Evolutionary conservation across 139 green algal species (phyloP), one percentile per base, ranked within the genome.

Genomic region (Monoraphidium neglectum): DNA sequence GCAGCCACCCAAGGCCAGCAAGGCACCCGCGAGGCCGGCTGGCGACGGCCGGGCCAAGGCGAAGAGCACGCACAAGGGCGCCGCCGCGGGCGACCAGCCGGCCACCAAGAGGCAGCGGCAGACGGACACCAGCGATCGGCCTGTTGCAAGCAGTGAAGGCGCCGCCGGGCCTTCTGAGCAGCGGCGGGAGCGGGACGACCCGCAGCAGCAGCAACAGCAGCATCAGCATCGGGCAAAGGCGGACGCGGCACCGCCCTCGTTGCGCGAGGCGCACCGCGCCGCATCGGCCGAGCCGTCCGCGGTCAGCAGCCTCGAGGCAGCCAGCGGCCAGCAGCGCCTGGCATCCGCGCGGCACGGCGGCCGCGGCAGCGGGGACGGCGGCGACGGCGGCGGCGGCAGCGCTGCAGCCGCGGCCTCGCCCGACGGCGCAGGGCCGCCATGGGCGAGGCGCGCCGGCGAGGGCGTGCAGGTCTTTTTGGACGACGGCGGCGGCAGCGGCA

Each of bases 131-230:
- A n/a, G n/a, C n/a, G n/a, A n/a, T n/a, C n/a, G n/a, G n/a, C n/a
- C n/a, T n/a, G n/a, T n/a, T n/a, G n/a, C n/a, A n/a, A n/a, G 56
- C 56, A 6, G 56, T 15, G 56, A 10, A 32, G 56, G 56, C 56
- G 56, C 56, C 10, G 10, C 56, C 56, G 5, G 12, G 26, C 24
- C 56, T 5, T 15, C 56, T 30, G 8, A 10, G 12, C 51, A 75
- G 57, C 32, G n/a, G 70, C 70, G 38, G 70, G 16, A 40, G n/a
- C 53, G 56, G 23, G n/a, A 33, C 12, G 37, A 51, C 59, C 61
- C 54, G 46, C 63, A 72, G 30, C 72, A 64, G 72, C 32, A 64
- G 33, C 46, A 40, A 30, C 72, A 71, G 10, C 61, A 46, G 70
- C 70, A 68, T 30, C 70, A 37, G 54, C 70, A 66, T 53, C 54